phyloP scores from a whole-genome alignment of 2,329 filamentous ascomycete species.

The Xylaria hypoxylon region DNA sequence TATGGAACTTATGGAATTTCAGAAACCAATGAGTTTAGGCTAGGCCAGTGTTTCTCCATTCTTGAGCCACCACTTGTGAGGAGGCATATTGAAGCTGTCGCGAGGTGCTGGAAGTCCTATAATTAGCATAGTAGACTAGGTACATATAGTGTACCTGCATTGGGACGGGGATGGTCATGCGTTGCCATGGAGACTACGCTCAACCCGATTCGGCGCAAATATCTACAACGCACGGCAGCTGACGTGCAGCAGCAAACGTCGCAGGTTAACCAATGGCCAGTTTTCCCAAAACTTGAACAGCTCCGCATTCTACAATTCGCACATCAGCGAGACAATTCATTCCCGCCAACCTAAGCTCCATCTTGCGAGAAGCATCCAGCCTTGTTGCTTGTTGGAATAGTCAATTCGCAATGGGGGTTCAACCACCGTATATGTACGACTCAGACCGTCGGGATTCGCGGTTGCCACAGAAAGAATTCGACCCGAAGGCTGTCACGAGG shows the following conservation, averaged over 20 bases:
- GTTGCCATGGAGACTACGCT: slow-evolving; percentile 48
- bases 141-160: slow-evolving; percentile 29
- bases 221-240: slow-evolving; percentile 28
- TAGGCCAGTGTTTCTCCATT: background rate
- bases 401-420: slow-evolving; percentile 45
- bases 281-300: slow-evolving; percentile 11
- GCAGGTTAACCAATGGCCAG: slow-evolving; percentile 16
- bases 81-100: background rate
- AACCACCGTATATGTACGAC: slow-evolving; percentile 51
- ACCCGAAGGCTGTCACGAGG: slow-evolving; percentile 86
- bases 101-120: slow-evolving; percentile 18
- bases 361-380: slow-evolving; percentile 39
- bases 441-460: slow-evolving; percentile 43
- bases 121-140: slow-evolving; percentile 26
- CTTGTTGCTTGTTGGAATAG: slow-evolving; percentile 41
- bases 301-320: slow-evolving; percentile 24
- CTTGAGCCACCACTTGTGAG: background rate
- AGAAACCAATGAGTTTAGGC: background rate
- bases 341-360: slow-evolving; percentile 22
- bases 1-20: too few species aligned
- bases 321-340: slow-evolving; percentile 33
- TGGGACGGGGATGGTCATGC: slow-evolving; percentile 18
- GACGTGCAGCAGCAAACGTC: slow-evolving; percentile 18
- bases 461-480: slow-evolving; percentile 55
- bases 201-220: slow-evolving; percentile 28